Evolutionary conservation across 164 flowering plant genomes (phyloP), one percentile per base, ranked within the genome.

Genomic region (Aristolochia californica): DNA sequence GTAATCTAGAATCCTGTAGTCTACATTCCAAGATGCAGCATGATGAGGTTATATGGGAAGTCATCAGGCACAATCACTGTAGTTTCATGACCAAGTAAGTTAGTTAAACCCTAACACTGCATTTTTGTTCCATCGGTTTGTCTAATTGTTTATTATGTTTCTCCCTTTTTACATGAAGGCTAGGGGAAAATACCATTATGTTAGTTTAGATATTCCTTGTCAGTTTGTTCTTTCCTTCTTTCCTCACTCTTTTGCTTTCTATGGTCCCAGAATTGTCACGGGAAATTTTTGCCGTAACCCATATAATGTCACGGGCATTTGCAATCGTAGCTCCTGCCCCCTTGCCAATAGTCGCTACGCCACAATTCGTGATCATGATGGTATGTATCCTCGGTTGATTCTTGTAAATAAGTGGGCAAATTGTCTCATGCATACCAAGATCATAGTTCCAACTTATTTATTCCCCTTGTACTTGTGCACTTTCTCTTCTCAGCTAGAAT

Each of bases 271-370:
- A 67, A 80, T 82, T 52, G 66, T 59, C 17, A 82, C 97, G 4
- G 89, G 87, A 52, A 85, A 57, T 38, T 93, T 93, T 68, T 93
- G 98, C 62, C 77, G 94, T 11, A 93, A 93, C 59, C 89, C 83
- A 1, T 89, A 93, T 58, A 89, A 87, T 51, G 82, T 87, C 16
- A 93, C 97, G 22, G 98, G 98, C 21, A 66, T 87, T 18, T 93
- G 98, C 62, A 89, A 85, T 52, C 83, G 97, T 25, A 93, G 95
- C 75, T 89, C 97, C 0, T 93, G 97, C 68, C 97, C 98, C 14
- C 89, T 93, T 0, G 95, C 98, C 23, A 93, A 93, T 62, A 93
- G 97, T 70, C 87, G 98, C 23, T 89, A 89, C 25, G 97, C 94
- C 47, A 91, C 97, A 18, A 85, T 91, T 50, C 83, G 95, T 0